Evolutionary conservation across 2,329 filamentous ascomycete species (phyloP), one percentile per base, ranked within the genome.

Genomic region (Endoconidiophora laricicola): DNA sequence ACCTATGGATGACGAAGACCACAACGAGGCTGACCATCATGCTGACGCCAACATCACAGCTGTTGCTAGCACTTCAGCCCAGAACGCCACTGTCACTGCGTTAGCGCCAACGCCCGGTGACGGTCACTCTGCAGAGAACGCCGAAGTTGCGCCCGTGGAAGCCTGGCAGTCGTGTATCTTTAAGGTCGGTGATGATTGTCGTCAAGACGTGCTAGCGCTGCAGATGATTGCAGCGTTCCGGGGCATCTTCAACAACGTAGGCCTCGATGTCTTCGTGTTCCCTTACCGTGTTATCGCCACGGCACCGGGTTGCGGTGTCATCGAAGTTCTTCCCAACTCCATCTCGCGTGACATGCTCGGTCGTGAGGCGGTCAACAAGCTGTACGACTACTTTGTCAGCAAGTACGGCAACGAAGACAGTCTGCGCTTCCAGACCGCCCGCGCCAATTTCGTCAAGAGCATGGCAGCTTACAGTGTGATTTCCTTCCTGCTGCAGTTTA

Each of bases 121-220:
- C 7, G 6, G 29, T 12, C 7, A 9, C 7, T 33, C 38, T 37
- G 44, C n/a, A 9, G 29, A 26, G 1, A 18, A 20, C 7, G 48
- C 29, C 6, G 20, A 12, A 3, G 26, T 43, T 6, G 48, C 40
- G 3, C 48, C 79, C 0, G 78, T 94, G 57, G 93, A 98, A 63
- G 83, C 90, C n/a, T 96, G 91, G 93, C 91, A 98, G 64, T 94
- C 87, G 2, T 91, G 90, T 51, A 99, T 99, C 60, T 99, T 99
- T 79, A 99, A 99, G 64, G 93, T 99, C 45, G 91, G 91, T 55
- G 91, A 99, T 62, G 91, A 99, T 64, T 96, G 91, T 62, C 83
- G 91, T 46, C 91, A 99, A 66, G 93, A 99, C 59, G 84, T 99
- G 48, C 72, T 99, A 54, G 91, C 91, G 2, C 70, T 99, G 54